Evolutionary conservation across 2,329 filamentous ascomycete species (phyloP).

Genomic region (Trichoderma sp.): DNA sequence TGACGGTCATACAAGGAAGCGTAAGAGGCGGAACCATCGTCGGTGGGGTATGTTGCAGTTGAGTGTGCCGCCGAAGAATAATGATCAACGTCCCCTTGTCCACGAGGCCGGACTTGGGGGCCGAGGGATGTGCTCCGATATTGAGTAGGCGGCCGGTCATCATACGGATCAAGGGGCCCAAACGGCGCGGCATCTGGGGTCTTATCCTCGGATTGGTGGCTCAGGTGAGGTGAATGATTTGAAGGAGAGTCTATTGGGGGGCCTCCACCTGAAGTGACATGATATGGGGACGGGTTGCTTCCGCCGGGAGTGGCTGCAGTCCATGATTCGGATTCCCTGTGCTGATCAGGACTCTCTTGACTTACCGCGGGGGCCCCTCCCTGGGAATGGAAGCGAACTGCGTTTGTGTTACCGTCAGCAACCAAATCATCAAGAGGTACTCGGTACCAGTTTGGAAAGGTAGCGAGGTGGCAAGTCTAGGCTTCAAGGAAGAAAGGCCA

Average conservation of each 20-base stretch:
- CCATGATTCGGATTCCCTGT: constrained; percentile 1
- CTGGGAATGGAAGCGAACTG: constrained; percentile 25
- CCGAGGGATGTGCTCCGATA: constrained; percentile 1
- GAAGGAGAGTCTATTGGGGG: background rate
- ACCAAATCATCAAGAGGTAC: background rate
- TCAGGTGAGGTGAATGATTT: background rate
- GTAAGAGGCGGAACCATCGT: background rate
- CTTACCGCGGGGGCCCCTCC: constrained; percentile 17
- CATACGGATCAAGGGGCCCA: background rate
- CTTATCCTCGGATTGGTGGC: background rate
- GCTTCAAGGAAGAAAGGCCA: background rate
- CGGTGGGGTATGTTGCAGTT: background rate
- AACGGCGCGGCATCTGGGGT: background rate
- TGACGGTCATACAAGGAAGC: constrained; percentile 3
- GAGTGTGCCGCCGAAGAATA: background rate
- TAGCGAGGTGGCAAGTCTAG: background rate
- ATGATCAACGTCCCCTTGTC: background rate
- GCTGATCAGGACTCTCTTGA: background rate
- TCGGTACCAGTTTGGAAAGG: background rate
- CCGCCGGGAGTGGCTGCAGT: background rate
- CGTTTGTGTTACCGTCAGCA: background rate
- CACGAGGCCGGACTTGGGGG: constrained; percentile 3
- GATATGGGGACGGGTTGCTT: constrained; percentile 2
- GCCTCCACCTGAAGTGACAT: background rate
- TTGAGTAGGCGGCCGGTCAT: background rate